Evolutionary conservation across 306 rosid genomes (phyloP).

Genomic region (Trifolium fragiferum): DNA sequence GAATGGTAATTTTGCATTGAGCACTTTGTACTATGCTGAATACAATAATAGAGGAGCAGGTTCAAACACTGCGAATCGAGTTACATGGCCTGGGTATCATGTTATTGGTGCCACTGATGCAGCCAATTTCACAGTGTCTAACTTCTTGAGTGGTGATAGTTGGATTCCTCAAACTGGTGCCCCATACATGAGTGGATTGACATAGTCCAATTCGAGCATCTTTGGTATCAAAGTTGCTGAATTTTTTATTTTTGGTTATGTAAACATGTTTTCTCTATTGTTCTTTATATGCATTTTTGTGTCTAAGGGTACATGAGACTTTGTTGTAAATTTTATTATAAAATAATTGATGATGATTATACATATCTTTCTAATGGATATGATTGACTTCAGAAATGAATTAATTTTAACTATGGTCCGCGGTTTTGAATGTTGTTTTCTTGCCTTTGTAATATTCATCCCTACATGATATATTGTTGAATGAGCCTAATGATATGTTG

Average conservation of each 20-base stretch:
- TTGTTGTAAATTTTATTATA: neutral
- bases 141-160: conserved; percentile 59
- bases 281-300: neutral
- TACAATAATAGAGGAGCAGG: conserved; percentile 64
- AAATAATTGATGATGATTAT: neutral
- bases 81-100: conserved; percentile 73
- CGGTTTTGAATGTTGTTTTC: too few relatives aligned
- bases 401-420: too few relatives aligned
- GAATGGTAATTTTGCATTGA: conserved; percentile 64
- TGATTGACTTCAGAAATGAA: too few relatives aligned
- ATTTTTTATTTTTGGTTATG: neutral
- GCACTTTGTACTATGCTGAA: conserved; percentile 72
- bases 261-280: neutral
- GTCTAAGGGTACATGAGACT: neutral
- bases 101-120: conserved; percentile 60
- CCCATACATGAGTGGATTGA: conserved; percentile 50
- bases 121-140: conserved; percentile 63
- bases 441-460: too few relatives aligned
- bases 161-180: conserved; percentile 80
- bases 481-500: too few relatives aligned
- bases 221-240: neutral
- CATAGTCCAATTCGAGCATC: neutral
- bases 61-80: conserved; percentile 58
- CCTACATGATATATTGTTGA: too few relatives aligned
- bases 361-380: too few relatives aligned